Percentiles rank a stretch among this genome's conserved stretches.
phyloP scores from a whole-genome alignment of 169 alveolate genomes.

The Babesia bigemina region DNA sequence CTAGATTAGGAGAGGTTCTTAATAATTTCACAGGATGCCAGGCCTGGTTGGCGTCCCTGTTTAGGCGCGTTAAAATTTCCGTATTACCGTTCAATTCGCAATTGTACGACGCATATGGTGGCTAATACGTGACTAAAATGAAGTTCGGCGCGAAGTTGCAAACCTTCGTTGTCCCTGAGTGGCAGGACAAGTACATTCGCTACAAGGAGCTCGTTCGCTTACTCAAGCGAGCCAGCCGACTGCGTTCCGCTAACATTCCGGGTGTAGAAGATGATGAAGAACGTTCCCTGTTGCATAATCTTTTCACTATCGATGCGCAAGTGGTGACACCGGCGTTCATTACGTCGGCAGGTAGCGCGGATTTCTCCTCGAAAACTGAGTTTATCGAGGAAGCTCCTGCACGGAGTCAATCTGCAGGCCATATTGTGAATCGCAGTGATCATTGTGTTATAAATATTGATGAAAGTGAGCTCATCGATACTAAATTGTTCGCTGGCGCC shows the following conservation, averaged over 20 bases:
- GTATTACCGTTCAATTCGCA: too few species aligned
- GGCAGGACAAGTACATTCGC: constrained; percentile 67
- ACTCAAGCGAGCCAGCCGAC: constrained; percentile 36
- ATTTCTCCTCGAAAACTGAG: neutral
- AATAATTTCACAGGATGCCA: too few species aligned
- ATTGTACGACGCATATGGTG: too few species aligned
- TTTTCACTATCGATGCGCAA: constrained; percentile 18
- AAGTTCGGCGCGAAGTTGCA: constrained; percentile 65
- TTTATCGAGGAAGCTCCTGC: neutral
- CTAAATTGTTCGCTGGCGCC: neutral
- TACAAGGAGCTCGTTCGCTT: constrained; percentile 59
- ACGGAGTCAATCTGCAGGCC: neutral
- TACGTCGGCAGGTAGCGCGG: neutral
- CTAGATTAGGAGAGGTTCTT: too few species aligned
- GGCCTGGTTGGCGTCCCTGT: too few species aligned
- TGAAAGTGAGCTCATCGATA: constrained; percentile 2
- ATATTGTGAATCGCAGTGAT: neutral
- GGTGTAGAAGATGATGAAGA: constrained; percentile 43
- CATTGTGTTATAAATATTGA: neutral
- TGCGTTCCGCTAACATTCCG: neutral
- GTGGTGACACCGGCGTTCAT: neutral
- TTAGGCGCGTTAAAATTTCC: too few species aligned
- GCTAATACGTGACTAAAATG: constrained; percentile 12
- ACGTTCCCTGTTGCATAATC: neutral
- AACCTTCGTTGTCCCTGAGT: constrained; percentile 51